Evolutionary conservation across 768 basidiomycete genomes (phyloP).

Genomic region (Russula emetica): DNA sequence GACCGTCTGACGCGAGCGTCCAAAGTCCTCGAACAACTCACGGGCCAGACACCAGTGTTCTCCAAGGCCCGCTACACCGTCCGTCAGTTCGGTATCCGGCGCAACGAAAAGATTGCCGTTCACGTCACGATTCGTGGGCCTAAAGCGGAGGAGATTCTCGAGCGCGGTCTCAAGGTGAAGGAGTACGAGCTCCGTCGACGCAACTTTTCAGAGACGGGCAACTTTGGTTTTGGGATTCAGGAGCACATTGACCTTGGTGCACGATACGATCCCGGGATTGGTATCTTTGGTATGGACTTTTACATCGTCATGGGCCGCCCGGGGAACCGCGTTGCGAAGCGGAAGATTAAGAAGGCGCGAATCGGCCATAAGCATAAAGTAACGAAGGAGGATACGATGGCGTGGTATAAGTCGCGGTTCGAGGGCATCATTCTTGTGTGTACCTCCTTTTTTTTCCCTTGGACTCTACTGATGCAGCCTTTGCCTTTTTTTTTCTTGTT

Average conservation of each 20-base stretch:
- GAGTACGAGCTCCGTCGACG: constrained; percentile 97
- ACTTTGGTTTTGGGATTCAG: constrained; percentile 87
- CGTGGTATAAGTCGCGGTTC: constrained; percentile 99
- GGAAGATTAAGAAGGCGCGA: constrained; percentile 84
- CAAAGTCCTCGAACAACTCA: constrained; percentile 16
- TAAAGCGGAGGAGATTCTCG: constrained; percentile 16
- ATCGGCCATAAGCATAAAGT: constrained; percentile 79
- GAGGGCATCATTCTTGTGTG: constrained; percentile 93
- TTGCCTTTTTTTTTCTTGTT: not conserved
- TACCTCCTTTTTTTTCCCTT: constrained; percentile 21
- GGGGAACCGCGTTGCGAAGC: constrained; percentile 56
- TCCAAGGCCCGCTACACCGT: constrained; percentile 99
- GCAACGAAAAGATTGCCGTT: constrained; percentile 99
- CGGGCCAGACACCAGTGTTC: constrained; percentile 40
- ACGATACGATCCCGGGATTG: constrained; percentile 14
- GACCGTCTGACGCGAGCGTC: constrained; percentile 17
- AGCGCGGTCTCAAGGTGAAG: constrained; percentile 81
- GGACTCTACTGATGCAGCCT: not conserved
- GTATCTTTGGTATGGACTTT: constrained; percentile 20
- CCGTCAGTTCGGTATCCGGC: constrained; percentile 97
- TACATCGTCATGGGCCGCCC: constrained; percentile 13
- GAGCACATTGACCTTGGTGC: constrained; percentile 18
- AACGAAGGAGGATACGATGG: constrained; percentile 52
- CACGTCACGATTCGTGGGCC: constrained; percentile 29
- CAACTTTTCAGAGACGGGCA: constrained; percentile 98